Evolutionary conservation across 352 stramenopile genomes (phyloP).

Genomic region (Phytophthora kernoviae): DNA sequence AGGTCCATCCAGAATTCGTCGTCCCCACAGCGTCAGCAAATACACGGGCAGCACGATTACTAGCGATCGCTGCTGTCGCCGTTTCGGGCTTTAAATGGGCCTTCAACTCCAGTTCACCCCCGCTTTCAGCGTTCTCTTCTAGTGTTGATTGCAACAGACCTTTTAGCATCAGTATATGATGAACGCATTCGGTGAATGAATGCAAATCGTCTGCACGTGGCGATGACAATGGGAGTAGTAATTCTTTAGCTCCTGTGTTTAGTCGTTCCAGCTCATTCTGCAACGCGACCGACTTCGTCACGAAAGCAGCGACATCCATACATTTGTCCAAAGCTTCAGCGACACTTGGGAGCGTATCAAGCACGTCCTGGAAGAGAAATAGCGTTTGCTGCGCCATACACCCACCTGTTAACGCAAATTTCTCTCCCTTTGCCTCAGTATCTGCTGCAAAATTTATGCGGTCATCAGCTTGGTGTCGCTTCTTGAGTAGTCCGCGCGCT

Average conservation of each 20-base stretch:
- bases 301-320: conserved; percentile 20
- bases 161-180: conserved; percentile 20
- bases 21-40: conserved; percentile 5
- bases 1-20: conserved; percentile 37
- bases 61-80: neutral
- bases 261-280: conserved; percentile 3
- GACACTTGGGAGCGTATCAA: conserved; percentile 28
- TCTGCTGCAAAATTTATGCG: neutral
- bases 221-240: neutral
- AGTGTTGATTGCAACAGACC: neutral
- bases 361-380: conserved; percentile 22
- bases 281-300: neutral
- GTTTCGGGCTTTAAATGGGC: neutral
- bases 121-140: conserved; percentile 3
- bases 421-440: neutral
- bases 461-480: neutral
- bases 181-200: conserved; percentile 26
- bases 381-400: conserved; percentile 46
- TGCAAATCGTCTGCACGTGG: conserved; percentile 14
- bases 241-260: neutral
- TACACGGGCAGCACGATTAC: neutral
- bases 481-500: conserved; percentile 6
- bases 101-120: conserved; percentile 6
- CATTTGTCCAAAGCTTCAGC: conserved; percentile 19
- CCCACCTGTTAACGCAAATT: conserved; percentile 10